These are phyloP conservation scores for Cladosporium sp. DNA, from an alignment of 2,329 filamentous ascomycete species.

Conservation along the genomic window DNA sequence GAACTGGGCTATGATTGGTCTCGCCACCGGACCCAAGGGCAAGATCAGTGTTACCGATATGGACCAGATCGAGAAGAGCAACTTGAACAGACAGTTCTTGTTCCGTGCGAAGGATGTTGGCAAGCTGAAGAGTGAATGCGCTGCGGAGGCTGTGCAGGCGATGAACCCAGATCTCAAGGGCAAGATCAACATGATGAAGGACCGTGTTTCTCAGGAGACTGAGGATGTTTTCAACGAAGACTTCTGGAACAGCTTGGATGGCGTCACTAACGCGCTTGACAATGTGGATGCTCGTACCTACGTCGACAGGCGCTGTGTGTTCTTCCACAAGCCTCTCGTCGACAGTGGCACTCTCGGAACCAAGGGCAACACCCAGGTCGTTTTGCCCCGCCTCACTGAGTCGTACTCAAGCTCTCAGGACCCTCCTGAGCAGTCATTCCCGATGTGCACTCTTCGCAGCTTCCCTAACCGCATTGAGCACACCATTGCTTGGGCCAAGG, in stretches of 20 bases:
- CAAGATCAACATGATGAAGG: constrained; percentile 80
- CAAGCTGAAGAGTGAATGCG: constrained; percentile 93
- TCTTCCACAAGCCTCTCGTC: constrained; percentile 94
- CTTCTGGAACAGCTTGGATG: constrained; percentile 85
- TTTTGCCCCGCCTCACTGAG: constrained; percentile 86
- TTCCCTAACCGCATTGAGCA: constrained; percentile 99
- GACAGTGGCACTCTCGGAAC: constrained; percentile 98
- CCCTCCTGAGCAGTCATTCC: constrained; percentile 96
- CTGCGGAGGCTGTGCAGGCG: constrained; percentile 78
- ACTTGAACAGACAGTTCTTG: constrained; percentile 93
- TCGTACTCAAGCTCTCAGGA: constrained; percentile 98
- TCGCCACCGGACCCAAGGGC: constrained; percentile 82
- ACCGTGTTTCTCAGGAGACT: constrained; percentile 86
- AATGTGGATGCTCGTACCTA: constrained; percentile 97
- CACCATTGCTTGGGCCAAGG: constrained; percentile 96
- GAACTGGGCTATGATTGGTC: constrained; percentile 99
- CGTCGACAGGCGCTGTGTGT: constrained; percentile 92
- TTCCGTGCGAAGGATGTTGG: constrained; percentile 94
- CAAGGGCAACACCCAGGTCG: constrained; percentile 97
- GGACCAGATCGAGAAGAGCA: constrained; percentile 98
- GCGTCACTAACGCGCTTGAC: constrained; percentile 94
- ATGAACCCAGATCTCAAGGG: constrained; percentile 94
- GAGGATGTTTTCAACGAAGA: constrained; percentile 91
- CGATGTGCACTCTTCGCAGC: constrained; percentile 95
- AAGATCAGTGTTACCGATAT: constrained; percentile 94